Evolutionary conservation across 2,329 filamentous ascomycete genomes (phyloP).

Genomic region (Dactylellina sp.): DNA sequence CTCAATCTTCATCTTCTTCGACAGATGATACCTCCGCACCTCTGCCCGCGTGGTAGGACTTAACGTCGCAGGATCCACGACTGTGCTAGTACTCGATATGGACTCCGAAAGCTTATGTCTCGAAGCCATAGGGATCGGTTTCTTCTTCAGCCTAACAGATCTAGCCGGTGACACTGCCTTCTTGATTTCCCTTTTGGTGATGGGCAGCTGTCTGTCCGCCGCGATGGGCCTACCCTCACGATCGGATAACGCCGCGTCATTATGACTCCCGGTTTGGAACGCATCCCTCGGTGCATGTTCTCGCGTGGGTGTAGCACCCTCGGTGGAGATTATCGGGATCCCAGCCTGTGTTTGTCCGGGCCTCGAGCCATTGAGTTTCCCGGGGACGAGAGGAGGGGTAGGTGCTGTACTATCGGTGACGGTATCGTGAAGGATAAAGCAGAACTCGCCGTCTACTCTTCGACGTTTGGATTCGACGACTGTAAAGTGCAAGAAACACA

Average conservation of each 20-base stretch:
- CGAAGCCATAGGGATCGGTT: constrained; percentile 29
- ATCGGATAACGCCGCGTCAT: constrained; percentile 40
- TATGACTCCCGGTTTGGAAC: constrained; percentile 24
- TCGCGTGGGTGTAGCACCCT: constrained; percentile 2
- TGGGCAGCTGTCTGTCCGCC: constrained; percentile 42
- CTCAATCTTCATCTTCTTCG: constrained; percentile 54
- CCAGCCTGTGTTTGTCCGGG: not conserved
- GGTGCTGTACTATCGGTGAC: constrained; percentile 23
- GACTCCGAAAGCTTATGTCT: constrained; percentile 46
- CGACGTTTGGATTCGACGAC: constrained; percentile 55
- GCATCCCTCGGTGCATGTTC: constrained; percentile 16
- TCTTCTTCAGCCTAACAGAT: constrained; percentile 54
- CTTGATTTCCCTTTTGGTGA: constrained; percentile 45
- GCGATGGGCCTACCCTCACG: constrained; percentile 50
- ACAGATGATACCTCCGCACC: constrained; percentile 50
- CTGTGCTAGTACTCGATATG: constrained; percentile 24
- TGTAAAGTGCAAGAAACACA: constrained; percentile 8
- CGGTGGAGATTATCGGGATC: constrained; percentile 33
- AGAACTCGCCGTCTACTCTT: constrained; percentile 54
- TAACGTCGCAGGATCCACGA: constrained; percentile 24
- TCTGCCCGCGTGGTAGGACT: constrained; percentile 50
- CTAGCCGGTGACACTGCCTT: constrained; percentile 52
- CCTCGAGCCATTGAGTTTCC: constrained; percentile 24
- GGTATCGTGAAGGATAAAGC: constrained; percentile 54
- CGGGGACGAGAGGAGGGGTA: constrained; percentile 12